Base-by-base conservation (phyloP, 352 stramenopile species). In the Pythium dissimile region DNA sequence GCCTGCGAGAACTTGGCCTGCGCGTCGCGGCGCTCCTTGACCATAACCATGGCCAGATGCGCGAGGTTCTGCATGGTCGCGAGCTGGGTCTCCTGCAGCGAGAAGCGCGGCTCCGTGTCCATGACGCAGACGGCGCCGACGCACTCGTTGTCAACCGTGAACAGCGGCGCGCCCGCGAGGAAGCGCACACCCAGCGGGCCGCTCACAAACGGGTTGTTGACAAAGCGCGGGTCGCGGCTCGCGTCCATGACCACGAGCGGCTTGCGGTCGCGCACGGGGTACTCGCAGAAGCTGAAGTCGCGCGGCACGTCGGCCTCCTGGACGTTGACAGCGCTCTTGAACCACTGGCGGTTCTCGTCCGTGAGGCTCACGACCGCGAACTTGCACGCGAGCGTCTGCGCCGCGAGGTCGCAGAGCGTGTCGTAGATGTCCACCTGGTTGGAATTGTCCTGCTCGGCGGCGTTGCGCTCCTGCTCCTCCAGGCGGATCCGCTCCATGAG, bases 301-400 rank as follows among this genome's bases (percentile, higher is more conserved):
- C 84, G 80, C 23, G 80, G 80, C 62, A 93, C 80, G 30, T 93
- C 79, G 0, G 77, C 77, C 60, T 93, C 80, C 31, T 77, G 62
- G 21, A 93, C 79, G 49, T 89, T 86, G 26, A 91, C 74, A 20
- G 86, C 73, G 52, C 83, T 96, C 71, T 97, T 95, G 69, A 98
- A 98, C 92, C 94, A 98, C 72, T 98, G 92, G 18, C 93, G 82
- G 48, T 97, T 94, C 54, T 97, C 77, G 75, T 98, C 95, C 21
- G 98, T 77, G 16, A 98, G 68, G 52, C 78, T 90, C 41, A 94
- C 84, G 15, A 89, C 81, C 8, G 84, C 84, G 52, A 86, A 92
- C 50, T 88, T 90, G 64, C 81, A 92, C 11, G 73, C 61, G 38
- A 94, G 62, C 10, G 82, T 84, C 66, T 92, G 80, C 5, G 81